Base-by-base conservation (phyloP, 2,329 filamentous ascomycete species). In the Colletotrichum sp. region DNA sequence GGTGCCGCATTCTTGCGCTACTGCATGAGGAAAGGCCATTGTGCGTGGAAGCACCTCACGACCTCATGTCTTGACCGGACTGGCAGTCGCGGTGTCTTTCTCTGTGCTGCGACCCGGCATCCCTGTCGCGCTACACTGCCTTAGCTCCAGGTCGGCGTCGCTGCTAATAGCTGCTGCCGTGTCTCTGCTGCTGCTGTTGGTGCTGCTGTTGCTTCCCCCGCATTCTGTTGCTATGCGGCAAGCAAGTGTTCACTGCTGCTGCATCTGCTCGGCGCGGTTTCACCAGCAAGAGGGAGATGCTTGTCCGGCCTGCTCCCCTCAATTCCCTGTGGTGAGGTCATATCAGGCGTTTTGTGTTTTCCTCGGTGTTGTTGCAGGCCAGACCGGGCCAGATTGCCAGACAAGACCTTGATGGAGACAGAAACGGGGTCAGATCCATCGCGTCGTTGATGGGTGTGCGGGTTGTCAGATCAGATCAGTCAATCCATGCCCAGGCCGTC, bases 401-500 rank as follows among this genome's bases (percentile, higher is more conserved):
- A 52, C 49, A 67, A 59, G 24, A 39, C 52, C 60, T 76, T 49
- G 64, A 73, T 69, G 70, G 73, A 49, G 73, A 69, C 55, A 52
- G 36, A 69, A 62, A 71, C 55, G 64, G 70, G 32, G 63, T 59
- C 62, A 68, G 32, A 65, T 52, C 44, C 69, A 71, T 71, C 59
- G 44, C 69, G 69, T 57, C 60, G 26, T 36, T 52, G 28, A 52
- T 65, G 73, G 71, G 63, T 76, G 70, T 69, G 73, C 70, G 73
- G 73, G 70, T 76, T 76, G 64, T 76, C 69, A 76, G 73, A 76
- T 73, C 68, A 70, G 68, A 62, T 70, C 69, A 69, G 69, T 66
- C 57, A 28, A 55, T 57, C 67, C 59, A 36, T 28, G 70, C 44
- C 59, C 24, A n/a, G 8, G 55, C 26, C 36, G 44, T 49, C 28